These are phyloP conservation scores for Sistotremastrum niveocremeum DNA, from an alignment of 768 basidiomycete species.

Conservation along the genomic window DNA sequence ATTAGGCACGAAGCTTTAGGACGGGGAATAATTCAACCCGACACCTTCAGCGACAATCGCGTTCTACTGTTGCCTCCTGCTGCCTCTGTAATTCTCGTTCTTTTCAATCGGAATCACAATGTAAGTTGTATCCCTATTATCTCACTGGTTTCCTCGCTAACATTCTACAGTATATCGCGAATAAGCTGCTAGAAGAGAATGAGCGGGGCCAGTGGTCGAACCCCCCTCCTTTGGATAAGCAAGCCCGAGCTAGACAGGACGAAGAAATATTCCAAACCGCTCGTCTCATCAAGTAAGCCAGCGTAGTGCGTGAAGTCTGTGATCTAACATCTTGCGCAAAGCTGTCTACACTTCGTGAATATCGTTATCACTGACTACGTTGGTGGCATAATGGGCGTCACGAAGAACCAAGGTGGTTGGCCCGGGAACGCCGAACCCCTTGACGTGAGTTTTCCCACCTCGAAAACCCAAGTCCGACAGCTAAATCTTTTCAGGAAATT, in stretches of 20 bases:
- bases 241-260: slow-evolving; percentile 35
- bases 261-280: slow-evolving; percentile 67
- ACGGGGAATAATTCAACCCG: slow-evolving; percentile 35
- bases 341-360: slow-evolving; percentile 53
- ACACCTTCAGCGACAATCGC: slow-evolving; percentile 55
- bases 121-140: neutral
- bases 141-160: neutral
- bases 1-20: slow-evolving; percentile 32
- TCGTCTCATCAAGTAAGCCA: slow-evolving; percentile 42
- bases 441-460: slow-evolving; percentile 5
- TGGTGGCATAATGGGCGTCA: slow-evolving; percentile 56
- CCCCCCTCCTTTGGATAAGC: slow-evolving; percentile 9
- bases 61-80: slow-evolving; percentile 63
- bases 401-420: slow-evolving; percentile 34
- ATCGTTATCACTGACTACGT: slow-evolving; percentile 64
- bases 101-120: slow-evolving; percentile 65
- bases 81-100: slow-evolving; percentile 48
- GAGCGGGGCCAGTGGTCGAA: slow-evolving; percentile 36
- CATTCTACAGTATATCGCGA: slow-evolving; percentile 40
- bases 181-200: slow-evolving; percentile 55
- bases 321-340: too few species aligned
- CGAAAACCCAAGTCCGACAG: slow-evolving; percentile 16
- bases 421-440: slow-evolving; percentile 62
- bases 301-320: too few species aligned
- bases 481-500: slow-evolving; percentile 8